These are phyloP conservation scores for Aspergillus jensenii DNA, from an alignment of 2,329 filamentous ascomycete species.

Conservation along the genomic window DNA sequence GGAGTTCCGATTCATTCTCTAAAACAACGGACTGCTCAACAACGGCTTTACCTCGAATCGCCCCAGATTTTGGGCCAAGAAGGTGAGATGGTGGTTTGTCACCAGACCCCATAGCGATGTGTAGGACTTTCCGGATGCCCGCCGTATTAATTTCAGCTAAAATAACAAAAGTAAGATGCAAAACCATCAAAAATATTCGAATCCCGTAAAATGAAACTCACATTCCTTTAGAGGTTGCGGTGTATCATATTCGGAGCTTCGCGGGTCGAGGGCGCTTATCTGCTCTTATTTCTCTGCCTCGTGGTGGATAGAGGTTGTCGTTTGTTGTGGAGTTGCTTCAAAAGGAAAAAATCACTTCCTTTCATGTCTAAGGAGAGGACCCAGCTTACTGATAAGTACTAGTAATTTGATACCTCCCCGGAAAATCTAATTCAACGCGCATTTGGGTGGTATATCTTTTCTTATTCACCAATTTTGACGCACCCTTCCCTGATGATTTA, in stretches of 20 bases:
- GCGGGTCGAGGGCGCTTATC: neutral
- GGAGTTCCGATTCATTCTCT: slow-evolving; percentile 34
- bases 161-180: neutral
- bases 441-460: neutral
- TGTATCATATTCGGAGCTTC: neutral
- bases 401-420: neutral
- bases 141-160: neutral
- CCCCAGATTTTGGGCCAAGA: neutral
- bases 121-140: neutral
- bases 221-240: neutral
- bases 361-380: too few relatives aligned
- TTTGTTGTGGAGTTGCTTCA: too few relatives aligned
- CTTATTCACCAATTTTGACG: too few relatives aligned
- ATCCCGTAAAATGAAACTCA: neutral
- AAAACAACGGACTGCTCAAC: neutral
- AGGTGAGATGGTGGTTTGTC: slow-evolving; percentile 3
- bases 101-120: neutral
- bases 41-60: neutral
- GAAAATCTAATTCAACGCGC: neutral
- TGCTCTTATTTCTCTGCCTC: too few relatives aligned
- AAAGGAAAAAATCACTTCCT: too few relatives aligned
- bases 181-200: neutral
- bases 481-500: neutral
- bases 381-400: too few relatives aligned
- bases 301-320: too few relatives aligned